Conservation (phyloP, 208 protist species). For the Leishmania guyanensis region DNA sequence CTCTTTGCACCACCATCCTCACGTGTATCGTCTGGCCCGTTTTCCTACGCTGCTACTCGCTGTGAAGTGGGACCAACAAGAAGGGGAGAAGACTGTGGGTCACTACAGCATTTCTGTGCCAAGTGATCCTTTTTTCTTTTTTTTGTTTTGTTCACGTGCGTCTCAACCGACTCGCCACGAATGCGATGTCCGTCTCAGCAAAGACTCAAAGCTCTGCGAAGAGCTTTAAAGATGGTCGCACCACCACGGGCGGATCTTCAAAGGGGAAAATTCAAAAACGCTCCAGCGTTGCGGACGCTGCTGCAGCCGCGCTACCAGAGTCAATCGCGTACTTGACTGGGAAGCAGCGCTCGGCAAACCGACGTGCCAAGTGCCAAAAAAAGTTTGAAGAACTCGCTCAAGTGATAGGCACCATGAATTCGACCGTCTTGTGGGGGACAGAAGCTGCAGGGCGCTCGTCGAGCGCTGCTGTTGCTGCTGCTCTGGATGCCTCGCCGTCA, state of each 20-base stretch:
- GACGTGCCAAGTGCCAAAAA: slow-evolving; percentile 16
- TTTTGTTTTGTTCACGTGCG: not conserved
- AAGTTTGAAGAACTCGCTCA: slow-evolving; percentile 42
- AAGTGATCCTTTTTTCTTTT: not conserved
- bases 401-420: slow-evolving; percentile 30
- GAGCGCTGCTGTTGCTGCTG: not conserved
- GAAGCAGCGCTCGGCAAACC: slow-evolving; percentile 19
- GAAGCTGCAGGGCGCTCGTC: not conserved
- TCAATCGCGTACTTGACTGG: slow-evolving; percentile 22
- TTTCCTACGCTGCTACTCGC: not conserved
- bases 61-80: not conserved
- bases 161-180: not conserved
- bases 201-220: not conserved
- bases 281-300: not conserved
- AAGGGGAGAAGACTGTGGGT: not conserved
- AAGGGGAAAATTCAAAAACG: not conserved
- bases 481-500: slow-evolving; percentile 1
- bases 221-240: not conserved
- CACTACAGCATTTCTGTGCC: not conserved
- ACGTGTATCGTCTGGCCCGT: not conserved
- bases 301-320: slow-evolving; percentile 12
- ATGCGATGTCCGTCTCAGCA: not conserved
- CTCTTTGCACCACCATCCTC: too few species aligned
- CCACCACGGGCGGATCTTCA: not conserved
- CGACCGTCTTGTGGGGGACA: not conserved